phyloP scores from a whole-genome alignment of 176 grass and related monocot genomes.

The Ensete glaucum region DNA sequence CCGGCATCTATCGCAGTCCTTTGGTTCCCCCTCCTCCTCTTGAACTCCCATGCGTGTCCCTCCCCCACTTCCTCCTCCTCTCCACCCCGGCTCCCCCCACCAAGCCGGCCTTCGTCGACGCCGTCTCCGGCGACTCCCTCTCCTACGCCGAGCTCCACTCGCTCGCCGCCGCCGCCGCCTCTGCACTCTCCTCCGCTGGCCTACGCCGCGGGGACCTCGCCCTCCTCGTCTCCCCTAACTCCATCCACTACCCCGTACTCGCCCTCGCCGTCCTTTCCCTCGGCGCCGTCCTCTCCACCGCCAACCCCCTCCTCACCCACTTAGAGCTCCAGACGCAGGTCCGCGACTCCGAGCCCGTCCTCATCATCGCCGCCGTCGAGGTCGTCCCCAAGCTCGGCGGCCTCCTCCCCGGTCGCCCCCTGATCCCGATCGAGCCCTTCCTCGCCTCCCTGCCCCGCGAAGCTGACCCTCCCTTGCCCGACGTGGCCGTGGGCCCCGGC shows the following conservation, averaged over 20 bases:
- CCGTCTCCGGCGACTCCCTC: conserved; percentile 23
- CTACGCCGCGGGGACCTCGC: conserved; percentile 28
- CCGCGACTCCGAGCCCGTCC: conserved; percentile 18
- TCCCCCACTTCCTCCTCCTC: conserved; percentile 33
- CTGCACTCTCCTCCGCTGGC: not conserved
- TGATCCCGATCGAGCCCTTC: conserved; percentile 32
- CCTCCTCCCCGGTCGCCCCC: not conserved
- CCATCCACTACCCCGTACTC: conserved; percentile 30
- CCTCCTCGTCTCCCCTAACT: conserved; percentile 34
- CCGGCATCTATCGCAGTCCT: conserved; percentile 26
- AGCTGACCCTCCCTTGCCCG: not conserved
- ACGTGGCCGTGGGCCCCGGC: not conserved
- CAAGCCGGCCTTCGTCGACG: conserved; percentile 35
- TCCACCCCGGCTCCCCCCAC: not conserved
- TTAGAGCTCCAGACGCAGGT: conserved; percentile 30
- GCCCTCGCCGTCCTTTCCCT: conserved; percentile 35
- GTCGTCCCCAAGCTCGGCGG: conserved; percentile 25
- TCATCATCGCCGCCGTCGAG: conserved; percentile 23
- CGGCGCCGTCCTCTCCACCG: conserved; percentile 36
- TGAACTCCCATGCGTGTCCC: not conserved
- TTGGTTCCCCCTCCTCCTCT: not conserved
- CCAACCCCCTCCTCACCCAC: conserved; percentile 35
- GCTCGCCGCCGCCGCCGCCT: not conserved
- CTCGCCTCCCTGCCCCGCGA: not conserved
- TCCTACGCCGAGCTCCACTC: conserved; percentile 25